These are phyloP conservation scores for Cyclanthera cordifolia DNA, from an alignment of 306 rosid genomes.

Conservation along the genomic window DNA sequence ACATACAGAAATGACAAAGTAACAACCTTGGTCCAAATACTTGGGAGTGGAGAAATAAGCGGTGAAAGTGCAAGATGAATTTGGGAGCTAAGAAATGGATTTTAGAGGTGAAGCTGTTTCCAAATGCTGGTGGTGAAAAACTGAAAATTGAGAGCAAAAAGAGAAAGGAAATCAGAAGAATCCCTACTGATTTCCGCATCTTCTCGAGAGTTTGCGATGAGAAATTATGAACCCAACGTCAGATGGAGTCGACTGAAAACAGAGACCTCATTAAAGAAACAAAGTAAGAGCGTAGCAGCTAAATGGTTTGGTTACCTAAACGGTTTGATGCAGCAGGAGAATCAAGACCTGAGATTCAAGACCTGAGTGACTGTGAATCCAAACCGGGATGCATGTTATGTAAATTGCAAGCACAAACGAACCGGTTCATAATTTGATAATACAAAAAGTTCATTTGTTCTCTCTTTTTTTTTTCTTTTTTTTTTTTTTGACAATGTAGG, in stretches of 20 bases:
- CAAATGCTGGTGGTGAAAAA: constrained; percentile 17
- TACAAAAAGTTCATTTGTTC: no score
- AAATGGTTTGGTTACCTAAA: not conserved
- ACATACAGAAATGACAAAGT: not conserved
- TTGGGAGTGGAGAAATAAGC: constrained; percentile 10
- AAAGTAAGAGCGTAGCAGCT: not conserved
- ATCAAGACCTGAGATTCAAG: not conserved
- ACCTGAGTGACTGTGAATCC: not conserved
- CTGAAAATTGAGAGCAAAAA: constrained; percentile 4
- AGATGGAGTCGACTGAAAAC: not conserved
- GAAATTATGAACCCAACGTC: not conserved
- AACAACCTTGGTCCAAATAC: constrained; percentile 15
- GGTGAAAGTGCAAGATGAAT: constrained; percentile 10
- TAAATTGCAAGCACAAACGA: no score
- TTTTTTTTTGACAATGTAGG: no score
- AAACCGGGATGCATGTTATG: no score
- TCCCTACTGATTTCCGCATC: constrained; percentile 18
- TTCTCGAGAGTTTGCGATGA: not conserved
- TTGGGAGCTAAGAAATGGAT: constrained; percentile 14
- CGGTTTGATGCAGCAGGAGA: not conserved
- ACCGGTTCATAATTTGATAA: no score
- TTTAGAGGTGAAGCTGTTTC: constrained; percentile 19
- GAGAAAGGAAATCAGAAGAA: constrained; percentile 7
- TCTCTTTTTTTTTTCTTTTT: no score
- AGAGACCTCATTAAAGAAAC: not conserved